phyloP scores from a whole-genome alignment of 2,329 filamentous ascomycete species.

The Thermoascus crustaceus region DNA sequence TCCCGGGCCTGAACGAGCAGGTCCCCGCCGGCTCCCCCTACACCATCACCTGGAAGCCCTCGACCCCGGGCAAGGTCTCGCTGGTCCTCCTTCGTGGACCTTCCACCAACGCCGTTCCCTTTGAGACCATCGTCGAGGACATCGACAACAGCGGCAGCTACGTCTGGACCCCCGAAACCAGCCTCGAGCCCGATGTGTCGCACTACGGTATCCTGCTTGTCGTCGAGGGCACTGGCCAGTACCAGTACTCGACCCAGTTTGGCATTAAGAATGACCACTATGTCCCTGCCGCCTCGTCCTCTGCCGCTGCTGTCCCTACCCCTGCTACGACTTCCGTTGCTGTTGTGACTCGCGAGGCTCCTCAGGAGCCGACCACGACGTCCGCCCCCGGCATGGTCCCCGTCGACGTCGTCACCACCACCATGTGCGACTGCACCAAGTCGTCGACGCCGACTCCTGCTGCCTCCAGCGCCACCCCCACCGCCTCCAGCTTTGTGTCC shows the following conservation, averaged over 20 bases:
- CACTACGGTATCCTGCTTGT: constrained; percentile 57
- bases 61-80: constrained; percentile 38
- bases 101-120: constrained; percentile 44
- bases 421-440: too few relatives aligned
- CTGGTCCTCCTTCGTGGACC: constrained; percentile 54
- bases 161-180: constrained; percentile 45
- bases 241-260: constrained; percentile 57
- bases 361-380: constrained; percentile 4
- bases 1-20: constrained; percentile 43
- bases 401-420: constrained; percentile 3
- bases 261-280: constrained; percentile 43
- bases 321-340: not conserved
- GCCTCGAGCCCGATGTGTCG: constrained; percentile 41
- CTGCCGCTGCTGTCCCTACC: constrained; percentile 8
- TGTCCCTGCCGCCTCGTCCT: constrained; percentile 7
- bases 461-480: constrained; percentile 3
- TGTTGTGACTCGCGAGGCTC: not conserved
- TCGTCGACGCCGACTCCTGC: too few relatives aligned
- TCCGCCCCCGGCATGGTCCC: constrained; percentile 7
- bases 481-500: constrained; percentile 7
- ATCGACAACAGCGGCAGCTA: constrained; percentile 50
- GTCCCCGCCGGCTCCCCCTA: constrained; percentile 50
- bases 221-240: constrained; percentile 50
- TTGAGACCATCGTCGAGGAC: constrained; percentile 44
- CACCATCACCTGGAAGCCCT: constrained; percentile 51